Evolutionary conservation across 352 stramenopile genomes (phyloP).

Genomic region (Phytophthora nicotianae): DNA sequence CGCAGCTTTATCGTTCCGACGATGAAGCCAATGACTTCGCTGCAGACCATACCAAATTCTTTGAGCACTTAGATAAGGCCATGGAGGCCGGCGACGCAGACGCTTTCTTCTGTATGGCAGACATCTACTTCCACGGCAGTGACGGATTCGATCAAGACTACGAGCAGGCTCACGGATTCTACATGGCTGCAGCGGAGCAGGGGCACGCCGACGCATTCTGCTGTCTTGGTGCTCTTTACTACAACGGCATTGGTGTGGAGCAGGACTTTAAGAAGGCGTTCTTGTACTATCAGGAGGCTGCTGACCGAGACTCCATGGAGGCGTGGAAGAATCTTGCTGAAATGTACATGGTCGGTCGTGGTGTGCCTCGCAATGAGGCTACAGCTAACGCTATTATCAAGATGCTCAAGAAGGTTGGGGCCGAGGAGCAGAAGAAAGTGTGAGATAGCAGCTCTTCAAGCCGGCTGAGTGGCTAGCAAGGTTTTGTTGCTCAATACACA

Average conservation of each 20-base stretch:
- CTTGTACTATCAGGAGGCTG: conserved; percentile 87
- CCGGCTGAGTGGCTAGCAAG: background rate
- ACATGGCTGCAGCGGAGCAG: conserved; percentile 67
- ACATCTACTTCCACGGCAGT: conserved; percentile 87
- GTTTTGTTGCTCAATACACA: background rate
- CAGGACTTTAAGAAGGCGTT: conserved; percentile 83
- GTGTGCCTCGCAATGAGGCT: conserved; percentile 78
- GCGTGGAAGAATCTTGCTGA: conserved; percentile 90
- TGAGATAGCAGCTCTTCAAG: conserved; percentile 4
- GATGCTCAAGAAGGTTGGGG: conserved; percentile 78
- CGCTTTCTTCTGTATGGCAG: conserved; percentile 84
- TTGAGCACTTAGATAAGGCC: conserved; percentile 67
- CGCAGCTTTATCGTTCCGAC: conserved; percentile 88
- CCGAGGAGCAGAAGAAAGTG: conserved; percentile 28
- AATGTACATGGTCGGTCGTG: conserved; percentile 82
- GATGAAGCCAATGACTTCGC: conserved; percentile 55
- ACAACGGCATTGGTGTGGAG: conserved; percentile 72
- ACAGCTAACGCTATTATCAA: conserved; percentile 86
- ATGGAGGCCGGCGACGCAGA: conserved; percentile 69
- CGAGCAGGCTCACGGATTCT: conserved; percentile 74
- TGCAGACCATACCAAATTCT: conserved; percentile 60
- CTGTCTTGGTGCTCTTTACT: conserved; percentile 83
- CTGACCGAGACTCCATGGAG: conserved; percentile 82
- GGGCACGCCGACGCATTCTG: conserved; percentile 77
- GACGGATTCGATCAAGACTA: conserved; percentile 76